Percentiles rank a stretch among this genome's conserved stretches.
Conservation (phyloP, 495 filamentous ascomycete genomes). For the Aspergillus cristatus region DNA sequence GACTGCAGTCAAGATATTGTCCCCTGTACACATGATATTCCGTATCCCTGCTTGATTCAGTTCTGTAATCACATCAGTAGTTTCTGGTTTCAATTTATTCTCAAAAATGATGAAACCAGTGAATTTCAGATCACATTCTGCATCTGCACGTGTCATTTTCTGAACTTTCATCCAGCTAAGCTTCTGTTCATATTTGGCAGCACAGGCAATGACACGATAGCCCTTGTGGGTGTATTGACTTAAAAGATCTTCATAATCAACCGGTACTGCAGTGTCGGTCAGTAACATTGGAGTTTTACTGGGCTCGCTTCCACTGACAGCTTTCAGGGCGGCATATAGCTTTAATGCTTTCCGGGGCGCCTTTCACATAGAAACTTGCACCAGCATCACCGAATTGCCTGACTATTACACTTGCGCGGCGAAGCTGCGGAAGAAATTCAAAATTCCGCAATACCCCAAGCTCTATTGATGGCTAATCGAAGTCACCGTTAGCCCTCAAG, state of each 20-base stretch:
- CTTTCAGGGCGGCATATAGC: constrained; percentile 78
- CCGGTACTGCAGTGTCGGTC: constrained; percentile 50
- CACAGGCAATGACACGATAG: constrained; percentile 95
- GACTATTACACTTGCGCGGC: constrained; percentile 87
- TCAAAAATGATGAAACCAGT: constrained; percentile 97
- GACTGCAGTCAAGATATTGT: constrained; percentile 96
- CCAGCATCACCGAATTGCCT: constrained; percentile 71
- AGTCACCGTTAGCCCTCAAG: background rate
- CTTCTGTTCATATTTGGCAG: constrained; percentile 75
- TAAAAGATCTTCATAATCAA: constrained; percentile 81
- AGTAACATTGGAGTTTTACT: background rate
- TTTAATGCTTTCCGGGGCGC: constrained; percentile 91
- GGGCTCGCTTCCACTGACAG: constrained; percentile 42
- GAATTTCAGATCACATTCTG: constrained; percentile 75
- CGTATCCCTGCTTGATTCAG: constrained; percentile 79
- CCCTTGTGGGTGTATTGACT: constrained; percentile 88
- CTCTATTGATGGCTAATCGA: constrained; percentile 47
- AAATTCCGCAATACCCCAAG: constrained; percentile 82
- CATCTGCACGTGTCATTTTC: constrained; percentile 79
- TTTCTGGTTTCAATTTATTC: constrained; percentile 90
- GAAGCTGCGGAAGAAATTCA: constrained; percentile 94
- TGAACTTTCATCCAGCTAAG: constrained; percentile 89
- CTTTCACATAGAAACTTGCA: constrained; percentile 87
- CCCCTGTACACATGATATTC: constrained; percentile 94
- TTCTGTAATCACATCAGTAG: constrained; percentile 67